phyloP scores from a whole-genome alignment of 106 monocot genomes.

The Dendrobium chrysotoxum region DNA sequence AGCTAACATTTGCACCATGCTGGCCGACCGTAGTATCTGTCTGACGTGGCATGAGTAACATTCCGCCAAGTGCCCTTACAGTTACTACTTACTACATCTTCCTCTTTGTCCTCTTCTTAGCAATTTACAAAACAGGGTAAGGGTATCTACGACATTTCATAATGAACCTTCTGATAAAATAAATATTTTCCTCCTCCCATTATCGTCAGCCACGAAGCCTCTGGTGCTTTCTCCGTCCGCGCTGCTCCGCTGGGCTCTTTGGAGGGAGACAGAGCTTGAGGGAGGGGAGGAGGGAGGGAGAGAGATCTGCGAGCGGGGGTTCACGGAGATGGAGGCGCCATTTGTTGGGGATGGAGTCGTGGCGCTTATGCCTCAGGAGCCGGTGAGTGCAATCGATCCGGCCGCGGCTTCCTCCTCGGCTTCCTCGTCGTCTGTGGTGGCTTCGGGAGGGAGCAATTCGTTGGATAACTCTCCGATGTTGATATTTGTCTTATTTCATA shows the following conservation, averaged over 20 bases:
- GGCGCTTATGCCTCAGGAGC: conserved; percentile 13
- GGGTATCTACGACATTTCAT: neutral
- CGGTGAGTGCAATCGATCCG: conserved; percentile 10
- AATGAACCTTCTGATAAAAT: neutral
- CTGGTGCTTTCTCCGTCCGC: neutral
- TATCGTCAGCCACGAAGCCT: neutral
- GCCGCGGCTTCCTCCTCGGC: conserved; percentile 12
- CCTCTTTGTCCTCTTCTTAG: too few relatives aligned
- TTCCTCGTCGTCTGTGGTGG: neutral
- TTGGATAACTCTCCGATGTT: conserved; percentile 59
- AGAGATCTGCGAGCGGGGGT: neutral
- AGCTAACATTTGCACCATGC: neutral
- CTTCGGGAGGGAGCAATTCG: conserved; percentile 2
- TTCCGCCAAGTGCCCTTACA: neutral
- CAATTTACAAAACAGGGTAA: neutral
- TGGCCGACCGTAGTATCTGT: neutral
- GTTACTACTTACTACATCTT: too few relatives aligned
- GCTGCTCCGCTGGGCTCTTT: neutral
- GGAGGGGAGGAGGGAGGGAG: neutral
- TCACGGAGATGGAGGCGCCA: conserved; percentile 4
- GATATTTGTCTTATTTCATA: conserved; percentile 87
- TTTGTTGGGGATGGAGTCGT: conserved; percentile 7
- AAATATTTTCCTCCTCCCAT: neutral
- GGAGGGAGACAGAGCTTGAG: neutral
- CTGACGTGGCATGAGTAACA: neutral